Evolutionary conservation across 164 flowering plant genomes (phyloP).

Genomic region (Saururus chinensis): DNA sequence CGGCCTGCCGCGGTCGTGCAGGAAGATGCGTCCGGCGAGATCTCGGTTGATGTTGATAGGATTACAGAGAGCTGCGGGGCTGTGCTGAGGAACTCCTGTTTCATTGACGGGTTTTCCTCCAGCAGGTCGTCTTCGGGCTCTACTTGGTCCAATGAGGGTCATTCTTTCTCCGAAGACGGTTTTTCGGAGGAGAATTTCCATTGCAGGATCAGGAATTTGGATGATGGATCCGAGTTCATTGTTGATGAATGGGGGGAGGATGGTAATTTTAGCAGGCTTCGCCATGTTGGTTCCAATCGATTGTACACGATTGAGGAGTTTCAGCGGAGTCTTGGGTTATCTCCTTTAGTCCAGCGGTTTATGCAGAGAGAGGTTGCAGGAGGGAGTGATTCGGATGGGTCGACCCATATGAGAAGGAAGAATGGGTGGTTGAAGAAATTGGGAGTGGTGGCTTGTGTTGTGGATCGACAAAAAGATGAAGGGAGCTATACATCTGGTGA

Average conservation of each 20-base stretch:
- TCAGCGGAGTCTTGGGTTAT: conserved; percentile 27
- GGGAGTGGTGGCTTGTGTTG: conserved; percentile 41
- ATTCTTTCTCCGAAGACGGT: conserved; percentile 10
- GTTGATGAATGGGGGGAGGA: conserved; percentile 24
- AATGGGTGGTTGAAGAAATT: conserved; percentile 48
- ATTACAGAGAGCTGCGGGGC: conserved; percentile 32
- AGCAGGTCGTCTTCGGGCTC: conserved; percentile 20
- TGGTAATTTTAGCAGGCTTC: conserved; percentile 24
- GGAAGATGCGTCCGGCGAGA: conserved; percentile 18
- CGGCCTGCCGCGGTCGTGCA: conserved; percentile 3
- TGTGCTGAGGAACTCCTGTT: conserved; percentile 29
- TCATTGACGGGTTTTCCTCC: conserved; percentile 24
- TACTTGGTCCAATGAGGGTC: conserved; percentile 4
- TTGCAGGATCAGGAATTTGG: conserved; percentile 31
- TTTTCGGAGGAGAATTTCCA: conserved; percentile 14
- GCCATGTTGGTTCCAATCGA: conserved; percentile 35
- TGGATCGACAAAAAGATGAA: conserved; percentile 22
- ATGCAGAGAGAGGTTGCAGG: conserved; percentile 25
- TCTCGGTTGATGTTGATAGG: conserved; percentile 16
- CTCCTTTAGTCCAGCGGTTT: conserved; percentile 26
- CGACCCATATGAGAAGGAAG: conserved; percentile 22
- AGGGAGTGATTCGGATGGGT: conserved; percentile 8
- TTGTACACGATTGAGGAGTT: conserved; percentile 37
- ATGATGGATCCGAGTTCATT: conserved; percentile 25
- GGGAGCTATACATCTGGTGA: conserved; percentile 10